Conservation (phyloP, 179 eudicot species). For the Kewa caespitosa region DNA sequence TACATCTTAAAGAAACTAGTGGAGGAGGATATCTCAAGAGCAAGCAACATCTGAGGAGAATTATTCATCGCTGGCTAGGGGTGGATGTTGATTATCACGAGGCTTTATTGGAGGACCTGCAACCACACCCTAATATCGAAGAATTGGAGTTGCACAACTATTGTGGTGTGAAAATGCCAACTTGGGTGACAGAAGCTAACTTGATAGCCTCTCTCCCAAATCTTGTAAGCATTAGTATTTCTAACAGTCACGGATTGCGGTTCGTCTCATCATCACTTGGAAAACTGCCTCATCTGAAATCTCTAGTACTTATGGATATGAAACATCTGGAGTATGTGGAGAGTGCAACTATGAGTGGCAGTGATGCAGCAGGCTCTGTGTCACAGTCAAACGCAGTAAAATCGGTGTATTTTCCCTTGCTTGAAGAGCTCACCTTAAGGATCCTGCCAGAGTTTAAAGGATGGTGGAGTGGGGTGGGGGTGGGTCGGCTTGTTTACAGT, state of each 20-base stretch:
- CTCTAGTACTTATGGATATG: not conserved
- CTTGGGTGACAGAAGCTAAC: conserved; percentile 12
- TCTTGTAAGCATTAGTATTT: conserved; percentile 10
- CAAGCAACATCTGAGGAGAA: conserved; percentile 8
- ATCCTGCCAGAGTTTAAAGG: conserved; percentile 27
- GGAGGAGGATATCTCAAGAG: conserved; percentile 18
- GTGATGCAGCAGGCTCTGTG: no score
- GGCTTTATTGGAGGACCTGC: conserved; percentile 18
- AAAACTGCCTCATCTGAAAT: conserved; percentile 3
- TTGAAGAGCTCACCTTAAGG: not conserved
- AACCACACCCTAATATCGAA: conserved; percentile 18
- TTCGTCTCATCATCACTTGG: conserved; percentile 7
- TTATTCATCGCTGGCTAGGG: not conserved
- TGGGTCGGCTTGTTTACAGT: not conserved
- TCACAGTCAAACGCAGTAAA: no score
- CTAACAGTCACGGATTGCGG: not conserved
- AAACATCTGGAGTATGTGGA: conserved; percentile 21
- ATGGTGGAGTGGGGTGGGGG: conserved; percentile 20
- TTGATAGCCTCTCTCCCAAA: conserved; percentile 17
- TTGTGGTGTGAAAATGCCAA: conserved; percentile 13
- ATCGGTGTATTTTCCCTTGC: conserved; percentile 26
- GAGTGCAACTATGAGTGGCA: not conserved
- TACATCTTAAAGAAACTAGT: not conserved
- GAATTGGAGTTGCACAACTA: not conserved
- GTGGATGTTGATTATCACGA: not conserved